Conservation (phyloP, 2,329 filamentous ascomycete species). For the Microsporum ferrugineum region DNA sequence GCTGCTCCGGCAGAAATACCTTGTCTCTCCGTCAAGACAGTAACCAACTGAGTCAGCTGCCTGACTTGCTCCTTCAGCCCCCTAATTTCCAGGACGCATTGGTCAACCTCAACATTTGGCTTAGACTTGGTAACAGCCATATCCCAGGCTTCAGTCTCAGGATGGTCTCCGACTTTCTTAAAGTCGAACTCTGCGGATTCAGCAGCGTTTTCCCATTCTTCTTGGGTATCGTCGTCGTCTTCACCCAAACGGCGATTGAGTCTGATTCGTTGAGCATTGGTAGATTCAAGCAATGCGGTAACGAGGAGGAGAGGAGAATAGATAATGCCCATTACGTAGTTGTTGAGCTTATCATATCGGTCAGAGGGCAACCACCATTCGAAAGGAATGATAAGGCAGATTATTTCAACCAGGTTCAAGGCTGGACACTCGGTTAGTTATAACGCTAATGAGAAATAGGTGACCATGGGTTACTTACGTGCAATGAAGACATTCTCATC, state of each 20-base stretch:
- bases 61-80: constrained; percentile 43
- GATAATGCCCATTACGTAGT: constrained; percentile 72
- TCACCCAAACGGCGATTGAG: constrained; percentile 69
- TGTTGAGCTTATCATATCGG: constrained; percentile 70
- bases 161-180: constrained; percentile 41
- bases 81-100: constrained; percentile 54
- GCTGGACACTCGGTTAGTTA: constrained; percentile 30
- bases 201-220: constrained; percentile 85
- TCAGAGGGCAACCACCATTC: constrained; percentile 88
- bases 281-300: constrained; percentile 61
- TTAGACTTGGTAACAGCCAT: constrained; percentile 65
- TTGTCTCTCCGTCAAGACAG: constrained; percentile 38
- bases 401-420: constrained; percentile 84
- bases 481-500: constrained; percentile 98
- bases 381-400: constrained; percentile 64
- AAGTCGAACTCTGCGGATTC: constrained; percentile 24
- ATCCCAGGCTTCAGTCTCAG: constrained; percentile 70
- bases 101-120: constrained; percentile 72
- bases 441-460: background rate
- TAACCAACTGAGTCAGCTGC: constrained; percentile 52
- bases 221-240: constrained; percentile 73
- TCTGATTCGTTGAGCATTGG: constrained; percentile 53
- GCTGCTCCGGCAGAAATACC: background rate
- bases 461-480: constrained; percentile 33
- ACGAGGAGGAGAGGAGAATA: constrained; percentile 76